Conservation (phyloP, 176 grass and related monocot species). For the Aegilops speltoides region DNA sequence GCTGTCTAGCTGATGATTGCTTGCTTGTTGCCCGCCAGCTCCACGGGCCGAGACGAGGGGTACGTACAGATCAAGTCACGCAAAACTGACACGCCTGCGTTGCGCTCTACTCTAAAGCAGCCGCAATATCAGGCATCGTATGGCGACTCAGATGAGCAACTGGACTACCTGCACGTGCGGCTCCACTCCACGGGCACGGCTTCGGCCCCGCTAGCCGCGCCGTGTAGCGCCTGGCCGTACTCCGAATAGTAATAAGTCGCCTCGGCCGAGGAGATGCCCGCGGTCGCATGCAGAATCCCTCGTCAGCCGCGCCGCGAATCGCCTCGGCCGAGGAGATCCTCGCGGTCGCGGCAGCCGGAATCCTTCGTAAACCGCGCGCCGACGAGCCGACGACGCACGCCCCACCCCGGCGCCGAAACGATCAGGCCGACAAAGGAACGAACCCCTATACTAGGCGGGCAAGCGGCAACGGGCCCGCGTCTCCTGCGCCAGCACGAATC, state of each 20-base stretch:
- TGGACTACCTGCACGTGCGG: not conserved
- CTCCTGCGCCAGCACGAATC: not conserved
- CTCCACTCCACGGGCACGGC: not conserved
- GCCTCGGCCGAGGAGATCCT: slow-evolving; percentile 1
- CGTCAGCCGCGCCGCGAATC: not conserved
- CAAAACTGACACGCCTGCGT: not conserved
- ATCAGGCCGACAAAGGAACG: too few relatives aligned
- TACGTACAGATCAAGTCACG: not conserved
- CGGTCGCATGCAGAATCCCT: not conserved
- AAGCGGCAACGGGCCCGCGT: too few relatives aligned
- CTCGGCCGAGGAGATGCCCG: slow-evolving; percentile 10
- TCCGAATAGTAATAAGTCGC: not conserved
- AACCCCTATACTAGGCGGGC: too few relatives aligned
- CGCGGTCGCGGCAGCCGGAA: not conserved
- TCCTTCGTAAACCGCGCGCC: not conserved
- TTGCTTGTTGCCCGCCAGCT: not conserved
- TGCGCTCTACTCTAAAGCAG: not conserved
- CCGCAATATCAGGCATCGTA: not conserved
- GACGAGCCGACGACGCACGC: too few relatives aligned
- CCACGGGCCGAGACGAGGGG: not conserved
- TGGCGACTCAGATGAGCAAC: not conserved
- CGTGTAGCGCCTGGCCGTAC: not conserved
- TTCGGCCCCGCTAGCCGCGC: not conserved
- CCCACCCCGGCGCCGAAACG: too few relatives aligned
- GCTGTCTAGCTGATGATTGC: not conserved